A percentile compares a stretch with the other conserved stretches of the same genome.
phyloP scores from a whole-genome alignment of 306 rosid species.

The Mimosa pudica region DNA sequence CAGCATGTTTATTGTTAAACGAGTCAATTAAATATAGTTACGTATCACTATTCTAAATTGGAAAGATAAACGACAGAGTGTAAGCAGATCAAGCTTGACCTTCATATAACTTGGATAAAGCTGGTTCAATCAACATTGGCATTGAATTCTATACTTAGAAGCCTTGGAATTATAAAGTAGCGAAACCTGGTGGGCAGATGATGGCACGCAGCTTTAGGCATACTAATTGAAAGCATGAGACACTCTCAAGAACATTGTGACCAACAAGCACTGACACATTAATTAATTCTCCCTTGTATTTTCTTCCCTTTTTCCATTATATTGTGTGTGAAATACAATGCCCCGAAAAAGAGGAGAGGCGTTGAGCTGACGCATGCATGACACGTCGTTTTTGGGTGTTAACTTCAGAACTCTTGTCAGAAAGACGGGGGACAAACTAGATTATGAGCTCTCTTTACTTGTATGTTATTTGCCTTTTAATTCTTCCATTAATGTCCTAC shows the following conservation, averaged over 20 bases:
- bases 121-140: neutral
- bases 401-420: slow-evolving; percentile 14
- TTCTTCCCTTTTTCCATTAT: neutral
- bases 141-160: no score
- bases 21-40: no score
- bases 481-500: slow-evolving; percentile 21
- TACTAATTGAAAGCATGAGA: neutral
- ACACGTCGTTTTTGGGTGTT: slow-evolving; percentile 23
- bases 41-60: no score
- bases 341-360: neutral
- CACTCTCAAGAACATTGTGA: neutral
- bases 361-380: slow-evolving; percentile 34
- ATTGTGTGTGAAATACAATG: neutral
- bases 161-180: neutral
- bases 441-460: slow-evolving; percentile 33
- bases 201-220: neutral
- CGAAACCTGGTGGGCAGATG: neutral
- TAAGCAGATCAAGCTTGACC: no score
- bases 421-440: slow-evolving; percentile 25
- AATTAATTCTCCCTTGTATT: neutral
- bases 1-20: neutral
- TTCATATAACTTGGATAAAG: no score
- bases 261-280: neutral
- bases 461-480: neutral
- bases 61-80: no score